Evolutionary conservation across 345 rosid genomes (phyloP).

Genomic region (Euphorbia lathyris): DNA sequence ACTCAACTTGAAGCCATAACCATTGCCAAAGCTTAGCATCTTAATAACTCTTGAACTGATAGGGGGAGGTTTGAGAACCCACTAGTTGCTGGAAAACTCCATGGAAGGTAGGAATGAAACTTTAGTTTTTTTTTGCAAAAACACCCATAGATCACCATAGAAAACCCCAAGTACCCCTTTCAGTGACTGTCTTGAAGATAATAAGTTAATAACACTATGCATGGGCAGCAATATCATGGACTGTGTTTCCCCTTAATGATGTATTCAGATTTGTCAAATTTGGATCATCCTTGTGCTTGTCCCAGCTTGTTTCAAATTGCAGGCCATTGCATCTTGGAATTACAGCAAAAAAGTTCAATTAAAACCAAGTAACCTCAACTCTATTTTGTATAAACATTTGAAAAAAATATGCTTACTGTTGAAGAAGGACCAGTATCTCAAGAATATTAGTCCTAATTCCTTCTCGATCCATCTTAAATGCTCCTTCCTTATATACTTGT

Average conservation of each 20-base stretch:
- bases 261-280: slow-evolving; percentile 41
- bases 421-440: slow-evolving; percentile 57
- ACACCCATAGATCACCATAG: too few relatives aligned
- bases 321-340: slow-evolving; percentile 55
- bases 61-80: too few relatives aligned
- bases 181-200: neutral
- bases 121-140: too few relatives aligned
- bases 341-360: slow-evolving; percentile 1
- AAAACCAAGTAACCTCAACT: neutral
- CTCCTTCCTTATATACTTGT: slow-evolving; percentile 61
- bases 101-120: too few relatives aligned
- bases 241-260: slow-evolving; percentile 21
- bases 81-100: too few relatives aligned
- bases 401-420: slow-evolving; percentile 46
- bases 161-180: neutral
- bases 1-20: too few relatives aligned
- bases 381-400: neutral
- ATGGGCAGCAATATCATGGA: neutral
- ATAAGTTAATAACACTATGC: neutral
- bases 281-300: slow-evolving; percentile 55
- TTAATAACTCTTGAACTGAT: too few relatives aligned
- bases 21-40: too few relatives aligned
- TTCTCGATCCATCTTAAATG: slow-evolving; percentile 54
- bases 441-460: slow-evolving; percentile 55
- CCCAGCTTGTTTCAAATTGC: slow-evolving; percentile 68